phyloP scores from a whole-genome alignment of 2,329 filamentous ascomycete genomes.

The Diaporthe sp. region DNA sequence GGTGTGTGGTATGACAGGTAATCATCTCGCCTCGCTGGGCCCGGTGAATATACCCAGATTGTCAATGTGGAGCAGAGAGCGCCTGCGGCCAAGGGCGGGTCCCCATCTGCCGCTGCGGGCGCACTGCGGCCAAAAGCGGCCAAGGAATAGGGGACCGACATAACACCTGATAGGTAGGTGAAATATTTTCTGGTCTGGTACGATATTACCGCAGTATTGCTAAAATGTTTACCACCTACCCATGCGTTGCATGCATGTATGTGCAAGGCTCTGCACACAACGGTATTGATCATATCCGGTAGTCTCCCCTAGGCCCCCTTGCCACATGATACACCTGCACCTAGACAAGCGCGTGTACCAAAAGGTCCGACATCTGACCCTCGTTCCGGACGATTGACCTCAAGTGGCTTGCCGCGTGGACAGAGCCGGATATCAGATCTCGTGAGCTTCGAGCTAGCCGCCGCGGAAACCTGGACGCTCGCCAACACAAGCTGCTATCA shows the following conservation, averaged over 20 bases:
- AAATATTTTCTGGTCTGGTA: constrained; percentile 19
- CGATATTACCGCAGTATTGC: constrained; percentile 9
- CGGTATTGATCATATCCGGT: neutral
- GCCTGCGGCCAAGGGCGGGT: neutral
- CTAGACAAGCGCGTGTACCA: constrained; percentile 4
- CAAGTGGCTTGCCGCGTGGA: neutral
- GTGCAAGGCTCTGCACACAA: neutral
- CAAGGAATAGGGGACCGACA: constrained; percentile 12
- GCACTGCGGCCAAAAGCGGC: constrained; percentile 20
- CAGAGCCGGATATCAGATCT: neutral
- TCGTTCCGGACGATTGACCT: neutral
- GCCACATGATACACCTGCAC: constrained; percentile 13
- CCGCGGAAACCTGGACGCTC: neutral
- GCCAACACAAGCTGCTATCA: neutral
- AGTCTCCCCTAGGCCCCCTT: neutral
- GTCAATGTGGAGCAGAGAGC: constrained; percentile 8
- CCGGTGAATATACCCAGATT: constrained; percentile 33
- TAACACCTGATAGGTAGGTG: constrained; percentile 27
- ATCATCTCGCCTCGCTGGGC: neutral
- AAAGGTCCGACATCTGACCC: neutral
- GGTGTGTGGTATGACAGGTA: neutral
- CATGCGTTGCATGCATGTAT: neutral
- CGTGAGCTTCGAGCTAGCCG: neutral
- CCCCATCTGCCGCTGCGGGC: constrained; percentile 4
- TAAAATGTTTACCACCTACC: neutral